Base-by-base conservation (phyloP, 768 basidiomycete species). In the Tylopilus felleus region DNA sequence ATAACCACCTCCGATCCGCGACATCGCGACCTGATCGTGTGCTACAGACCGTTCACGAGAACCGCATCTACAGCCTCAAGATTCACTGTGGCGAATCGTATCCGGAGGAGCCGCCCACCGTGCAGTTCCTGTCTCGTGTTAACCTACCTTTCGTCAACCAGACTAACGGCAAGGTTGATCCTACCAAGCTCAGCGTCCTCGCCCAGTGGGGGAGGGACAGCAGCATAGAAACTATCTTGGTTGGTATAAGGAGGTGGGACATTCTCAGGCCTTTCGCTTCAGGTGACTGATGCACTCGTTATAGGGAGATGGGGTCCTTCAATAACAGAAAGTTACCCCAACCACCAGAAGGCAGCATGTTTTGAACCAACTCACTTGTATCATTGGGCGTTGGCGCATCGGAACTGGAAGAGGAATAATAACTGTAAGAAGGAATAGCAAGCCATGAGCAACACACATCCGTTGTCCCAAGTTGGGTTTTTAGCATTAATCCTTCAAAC, bases 31-130 rank as follows among this genome's bases (percentile, higher is more conserved):
- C 57, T 63, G 45, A 64, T 60, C 61, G 46, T 16, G 46, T 19
- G 22, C 39, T 13, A 9, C 62, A 96, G 91, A 96, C 94, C 22
- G 93, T 96, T 5, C 94, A 98, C 73, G 96, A 99, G 81, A 99
- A 98, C 75, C 84, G 97, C 50, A 99, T 98, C 74, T 99, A 98
- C 82, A 88, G 85, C 48, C 82, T 99, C 65, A 90, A 88, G 75
- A 95, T 99, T 68, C 76, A 77, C 65, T 98, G 96, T 64, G 90
- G 84, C 47, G 74, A 81, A 2, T 51, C 65, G 4, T 94, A 94
- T 70, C 90, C 91, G 27, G 91, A 96, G 45, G 51, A 53, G 0
- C 90, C 88, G 5, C 96, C 96, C 16, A 71, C 76, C 17, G 83
- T 98, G 52, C 85, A 88, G 57, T 98, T 98, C 74, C 64, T 89